Percentiles rank a stretch among this genome's conserved stretches.
These are phyloP conservation scores for Furcasterigmium furcatum DNA, from an alignment of 2,329 filamentous ascomycete genomes.

Conservation along the genomic window DNA sequence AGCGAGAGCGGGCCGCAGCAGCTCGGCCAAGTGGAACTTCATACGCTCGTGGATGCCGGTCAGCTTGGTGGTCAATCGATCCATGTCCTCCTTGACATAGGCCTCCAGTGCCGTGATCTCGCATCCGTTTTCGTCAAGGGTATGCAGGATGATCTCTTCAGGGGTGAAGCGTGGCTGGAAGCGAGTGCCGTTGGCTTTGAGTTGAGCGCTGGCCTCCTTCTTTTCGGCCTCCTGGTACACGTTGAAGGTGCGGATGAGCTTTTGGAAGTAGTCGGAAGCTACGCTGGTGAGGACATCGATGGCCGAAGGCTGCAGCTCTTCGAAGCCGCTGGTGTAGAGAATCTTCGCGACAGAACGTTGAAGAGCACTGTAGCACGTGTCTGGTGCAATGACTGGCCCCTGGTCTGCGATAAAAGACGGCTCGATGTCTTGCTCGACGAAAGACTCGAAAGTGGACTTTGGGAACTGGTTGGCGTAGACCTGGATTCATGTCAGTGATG, in stretches of 20 bases:
- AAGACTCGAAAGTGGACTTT: slow-evolving; percentile 89
- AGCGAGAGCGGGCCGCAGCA: slow-evolving; percentile 83
- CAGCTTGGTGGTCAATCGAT: slow-evolving; percentile 77
- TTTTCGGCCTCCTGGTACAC: slow-evolving; percentile 82
- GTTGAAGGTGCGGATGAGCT: slow-evolving; percentile 75
- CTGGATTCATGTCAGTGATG: slow-evolving; percentile 36
- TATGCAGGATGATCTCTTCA: slow-evolving; percentile 86
- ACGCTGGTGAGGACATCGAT: slow-evolving; percentile 88
- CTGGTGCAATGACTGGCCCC: slow-evolving; percentile 81
- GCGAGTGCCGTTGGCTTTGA: slow-evolving; percentile 35
- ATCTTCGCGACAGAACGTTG: slow-evolving; percentile 92
- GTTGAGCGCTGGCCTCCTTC: slow-evolving; percentile 48
- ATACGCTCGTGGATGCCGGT: slow-evolving; percentile 88
- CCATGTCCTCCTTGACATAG: slow-evolving; percentile 92
- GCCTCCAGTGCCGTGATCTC: slow-evolving; percentile 77
- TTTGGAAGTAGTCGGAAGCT: slow-evolving; percentile 84
- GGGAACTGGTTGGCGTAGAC: slow-evolving; percentile 98
- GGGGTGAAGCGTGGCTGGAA: slow-evolving; percentile 68
- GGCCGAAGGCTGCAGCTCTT: slow-evolving; percentile 94
- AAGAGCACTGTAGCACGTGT: slow-evolving; percentile 77
- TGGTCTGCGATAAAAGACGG: slow-evolving; percentile 88
- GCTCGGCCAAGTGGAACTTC: slow-evolving; percentile 88
- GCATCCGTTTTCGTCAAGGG: slow-evolving; percentile 78
- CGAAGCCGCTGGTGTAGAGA: slow-evolving; percentile 94
- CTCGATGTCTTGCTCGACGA: slow-evolving; percentile 81